phyloP scores from a whole-genome alignment of 345 rosid genomes.

The Cardamine chenopodiifolia region DNA sequence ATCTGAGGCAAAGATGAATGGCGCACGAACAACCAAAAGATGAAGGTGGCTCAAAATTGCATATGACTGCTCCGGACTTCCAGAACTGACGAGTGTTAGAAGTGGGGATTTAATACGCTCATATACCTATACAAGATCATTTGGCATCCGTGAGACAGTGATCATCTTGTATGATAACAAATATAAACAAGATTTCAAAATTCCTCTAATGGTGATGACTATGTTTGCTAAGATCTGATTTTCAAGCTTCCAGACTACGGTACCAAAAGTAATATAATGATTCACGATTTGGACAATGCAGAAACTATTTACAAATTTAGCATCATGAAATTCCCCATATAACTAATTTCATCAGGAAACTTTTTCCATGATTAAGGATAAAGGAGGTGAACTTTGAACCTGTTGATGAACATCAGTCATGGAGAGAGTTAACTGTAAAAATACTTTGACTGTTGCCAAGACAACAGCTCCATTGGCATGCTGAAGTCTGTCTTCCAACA shows the following conservation, averaged over 20 bases:
- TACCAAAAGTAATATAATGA: background rate
- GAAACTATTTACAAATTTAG: background rate
- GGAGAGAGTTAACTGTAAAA: conserved; percentile 84
- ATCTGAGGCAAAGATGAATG: conserved; percentile 82
- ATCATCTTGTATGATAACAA: conserved; percentile 8
- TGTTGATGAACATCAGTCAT: conserved; percentile 98
- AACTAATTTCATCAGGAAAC: conserved; percentile 3
- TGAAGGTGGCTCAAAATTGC: conserved; percentile 97
- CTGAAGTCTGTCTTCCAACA: conserved; percentile 98
- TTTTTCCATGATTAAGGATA: conserved; percentile 3
- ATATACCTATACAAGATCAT: conserved; percentile 66
- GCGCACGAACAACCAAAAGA: conserved; percentile 97
- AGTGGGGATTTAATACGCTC: conserved; percentile 98
- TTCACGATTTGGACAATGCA: conserved; percentile 12
- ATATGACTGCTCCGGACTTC: conserved; percentile 98
- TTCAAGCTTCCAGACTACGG: conserved; percentile 18
- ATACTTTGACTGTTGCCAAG: conserved; percentile 83
- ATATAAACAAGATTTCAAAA: conserved; percentile 15
- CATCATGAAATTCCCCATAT: conserved; percentile 7
- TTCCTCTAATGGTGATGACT: conserved; percentile 1
- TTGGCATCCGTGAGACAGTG: conserved; percentile 28
- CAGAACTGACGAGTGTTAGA: conserved; percentile 95
- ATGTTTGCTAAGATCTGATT: background rate
- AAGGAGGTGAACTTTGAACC: conserved; percentile 49
- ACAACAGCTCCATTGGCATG: conserved; percentile 99